These are phyloP conservation scores for Solanum acaule DNA, from an alignment of 257 asterid species.

Conservation along the genomic window DNA sequence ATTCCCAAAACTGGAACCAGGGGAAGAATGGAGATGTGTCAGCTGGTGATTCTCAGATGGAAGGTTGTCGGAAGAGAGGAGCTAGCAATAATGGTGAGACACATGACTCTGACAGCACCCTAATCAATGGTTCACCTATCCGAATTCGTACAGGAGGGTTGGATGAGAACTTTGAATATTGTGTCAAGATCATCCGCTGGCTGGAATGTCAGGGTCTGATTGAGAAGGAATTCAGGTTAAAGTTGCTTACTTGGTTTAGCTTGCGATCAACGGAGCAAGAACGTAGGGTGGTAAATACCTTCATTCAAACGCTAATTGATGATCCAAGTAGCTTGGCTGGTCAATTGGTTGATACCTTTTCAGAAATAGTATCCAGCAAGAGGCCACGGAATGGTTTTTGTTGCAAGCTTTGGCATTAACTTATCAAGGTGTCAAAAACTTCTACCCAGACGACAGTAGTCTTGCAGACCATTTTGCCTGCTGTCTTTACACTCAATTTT, in stretches of 20 bases:
- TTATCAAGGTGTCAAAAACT: not conserved
- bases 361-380: slow-evolving; percentile 33
- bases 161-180: slow-evolving; percentile 80
- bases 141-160: slow-evolving; percentile 34
- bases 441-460: not conserved
- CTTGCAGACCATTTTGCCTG: not conserved
- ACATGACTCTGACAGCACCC: slow-evolving; percentile 83
- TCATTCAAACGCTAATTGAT: slow-evolving; percentile 42
- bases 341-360: slow-evolving; percentile 30
- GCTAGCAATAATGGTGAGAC: slow-evolving; percentile 42
- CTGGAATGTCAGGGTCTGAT: slow-evolving; percentile 85
- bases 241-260: slow-evolving; percentile 90
- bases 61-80: slow-evolving; percentile 43
- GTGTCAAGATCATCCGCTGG: slow-evolving; percentile 83
- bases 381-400: slow-evolving; percentile 39
- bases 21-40: slow-evolving; percentile 42
- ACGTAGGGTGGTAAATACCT: slow-evolving; percentile 81
- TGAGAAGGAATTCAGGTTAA: slow-evolving; percentile 65
- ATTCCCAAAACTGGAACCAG: slow-evolving; percentile 39
- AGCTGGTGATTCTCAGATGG: slow-evolving; percentile 49
- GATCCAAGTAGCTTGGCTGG: slow-evolving; percentile 6
- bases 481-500: not conserved
- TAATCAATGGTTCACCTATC: slow-evolving; percentile 68
- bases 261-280: slow-evolving; percentile 85
- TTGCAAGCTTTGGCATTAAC: slow-evolving; percentile 38